These are phyloP conservation scores for Erigeron canadensis DNA, from an alignment of 129 eudicot genomes.

Conservation along the genomic window DNA sequence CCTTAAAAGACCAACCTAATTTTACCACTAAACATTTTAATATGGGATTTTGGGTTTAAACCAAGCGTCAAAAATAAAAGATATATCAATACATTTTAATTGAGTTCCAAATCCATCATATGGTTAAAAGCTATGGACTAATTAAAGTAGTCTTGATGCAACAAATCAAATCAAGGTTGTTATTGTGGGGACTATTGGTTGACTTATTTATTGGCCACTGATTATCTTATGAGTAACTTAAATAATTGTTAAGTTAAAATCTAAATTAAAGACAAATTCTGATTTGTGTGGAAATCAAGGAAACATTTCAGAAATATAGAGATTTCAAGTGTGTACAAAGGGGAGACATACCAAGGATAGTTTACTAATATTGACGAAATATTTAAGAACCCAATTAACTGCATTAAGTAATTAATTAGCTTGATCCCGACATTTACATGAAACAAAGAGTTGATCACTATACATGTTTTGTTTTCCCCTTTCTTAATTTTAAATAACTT, in stretches of 20 bases:
- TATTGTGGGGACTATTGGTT: constrained; percentile 4
- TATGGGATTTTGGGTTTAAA: no score
- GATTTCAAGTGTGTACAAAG: constrained; percentile 20
- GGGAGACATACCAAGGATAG: constrained; percentile 27
- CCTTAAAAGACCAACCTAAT: no score
- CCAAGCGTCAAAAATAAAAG: background rate
- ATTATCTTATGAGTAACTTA: background rate
- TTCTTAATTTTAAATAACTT: background rate
- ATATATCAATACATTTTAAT: background rate
- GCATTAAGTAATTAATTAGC: constrained; percentile 19
- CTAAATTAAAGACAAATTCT: background rate
- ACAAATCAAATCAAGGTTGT: constrained; percentile 21
- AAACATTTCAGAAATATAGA: constrained; percentile 23
- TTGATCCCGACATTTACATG: constrained; percentile 36
- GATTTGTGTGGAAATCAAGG: constrained; percentile 32
- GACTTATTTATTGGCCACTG: constrained; percentile 19
- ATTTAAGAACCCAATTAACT: constrained; percentile 28
- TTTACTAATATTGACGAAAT: constrained; percentile 24
- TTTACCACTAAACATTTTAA: no score
- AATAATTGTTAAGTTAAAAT: constrained; percentile 7
- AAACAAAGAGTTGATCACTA: constrained; percentile 16
- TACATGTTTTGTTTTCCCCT: constrained; percentile 15
- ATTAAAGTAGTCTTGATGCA: constrained; percentile 21
- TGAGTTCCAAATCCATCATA: no score
- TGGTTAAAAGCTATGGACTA: no score